These are phyloP conservation scores for Brettanomyces bruxellensis DNA, from an alignment of 805 yeast species.

Conservation along the genomic window DNA sequence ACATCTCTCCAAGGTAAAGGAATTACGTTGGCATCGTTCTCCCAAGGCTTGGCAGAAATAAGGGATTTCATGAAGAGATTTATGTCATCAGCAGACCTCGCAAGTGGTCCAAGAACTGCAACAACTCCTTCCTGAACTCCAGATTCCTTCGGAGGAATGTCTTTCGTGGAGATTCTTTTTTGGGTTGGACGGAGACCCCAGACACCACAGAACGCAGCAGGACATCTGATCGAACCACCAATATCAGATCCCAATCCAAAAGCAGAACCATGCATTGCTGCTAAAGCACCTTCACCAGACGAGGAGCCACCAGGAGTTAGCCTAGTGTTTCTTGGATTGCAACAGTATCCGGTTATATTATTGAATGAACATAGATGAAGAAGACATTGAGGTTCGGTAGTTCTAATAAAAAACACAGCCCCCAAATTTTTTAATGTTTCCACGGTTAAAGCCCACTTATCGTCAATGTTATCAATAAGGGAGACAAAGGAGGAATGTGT, in stretches of 20 bases:
- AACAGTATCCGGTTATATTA: constrained; percentile 40
- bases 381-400: constrained; percentile 46
- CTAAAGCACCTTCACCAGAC: constrained; percentile 43
- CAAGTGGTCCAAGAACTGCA: constrained; percentile 36
- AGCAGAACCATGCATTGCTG: constrained; percentile 37
- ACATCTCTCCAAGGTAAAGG: constrained; percentile 43
- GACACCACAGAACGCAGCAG: constrained; percentile 42
- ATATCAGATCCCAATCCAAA: constrained; percentile 37
- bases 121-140: constrained; percentile 38
- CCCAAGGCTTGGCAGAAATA: constrained; percentile 43
- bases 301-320: constrained; percentile 44
- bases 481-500: constrained; percentile 41
- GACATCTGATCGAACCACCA: constrained; percentile 46
- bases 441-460: constrained; percentile 30
- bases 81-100: constrained; percentile 37
- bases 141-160: constrained; percentile 28
- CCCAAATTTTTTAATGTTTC: constrained; percentile 37
- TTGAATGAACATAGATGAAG: constrained; percentile 47
- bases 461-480: constrained; percentile 29
- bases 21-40: constrained; percentile 34
- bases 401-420: constrained; percentile 45
- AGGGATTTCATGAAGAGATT: constrained; percentile 37
- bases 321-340: constrained; percentile 37
- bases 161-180: constrained; percentile 32
- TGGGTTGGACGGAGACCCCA: constrained; percentile 41